A percentile compares a stretch with the other conserved stretches of the same genome.
Evolutionary conservation across 2,329 filamentous ascomycete genomes (phyloP).

Genomic region (Fusarium sambucinum): DNA sequence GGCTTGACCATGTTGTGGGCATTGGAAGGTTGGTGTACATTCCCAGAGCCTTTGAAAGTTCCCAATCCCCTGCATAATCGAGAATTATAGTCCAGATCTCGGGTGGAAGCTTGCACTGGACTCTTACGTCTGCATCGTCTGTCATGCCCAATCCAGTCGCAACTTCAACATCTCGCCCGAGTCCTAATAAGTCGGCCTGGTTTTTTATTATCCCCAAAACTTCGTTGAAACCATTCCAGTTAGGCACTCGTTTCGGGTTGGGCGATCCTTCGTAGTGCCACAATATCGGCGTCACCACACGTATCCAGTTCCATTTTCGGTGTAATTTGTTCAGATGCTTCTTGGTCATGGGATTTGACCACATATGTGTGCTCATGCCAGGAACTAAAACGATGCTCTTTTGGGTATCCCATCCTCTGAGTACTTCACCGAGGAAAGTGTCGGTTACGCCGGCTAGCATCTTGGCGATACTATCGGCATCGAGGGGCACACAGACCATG

Average conservation of each 20-base stretch:
- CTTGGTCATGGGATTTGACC: conserved; percentile 90
- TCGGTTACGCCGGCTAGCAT: conserved; percentile 89
- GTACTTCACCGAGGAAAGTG: conserved; percentile 81
- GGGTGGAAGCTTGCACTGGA: conserved; percentile 72
- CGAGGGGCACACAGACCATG: conserved; percentile 84
- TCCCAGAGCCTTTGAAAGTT: conserved; percentile 82
- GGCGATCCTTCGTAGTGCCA: conserved; percentile 78
- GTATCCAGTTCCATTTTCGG: conserved; percentile 88
- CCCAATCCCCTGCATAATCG: conserved; percentile 89
- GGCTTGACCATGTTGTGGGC: conserved; percentile 75
- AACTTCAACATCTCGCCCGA: conserved; percentile 77
- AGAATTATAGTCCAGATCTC: conserved; percentile 93
- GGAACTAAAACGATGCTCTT: conserved; percentile 89
- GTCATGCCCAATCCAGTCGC: conserved; percentile 57
- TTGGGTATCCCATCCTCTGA: conserved; percentile 87
- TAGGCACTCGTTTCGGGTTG: conserved; percentile 65
- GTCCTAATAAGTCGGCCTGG: conserved; percentile 78
- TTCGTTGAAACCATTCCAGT: conserved; percentile 76
- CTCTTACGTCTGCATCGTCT: conserved; percentile 50
- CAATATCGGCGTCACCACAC: conserved; percentile 82
- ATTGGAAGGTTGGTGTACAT: conserved; percentile 82
- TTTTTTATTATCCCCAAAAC: conserved; percentile 81
- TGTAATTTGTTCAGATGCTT: conserved; percentile 87
- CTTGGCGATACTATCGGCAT: conserved; percentile 85
- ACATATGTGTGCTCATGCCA: conserved; percentile 89